These are phyloP conservation scores for Saprolegnia parasitica DNA, from an alignment of 352 stramenopile genomes.

Conservation along the genomic window DNA sequence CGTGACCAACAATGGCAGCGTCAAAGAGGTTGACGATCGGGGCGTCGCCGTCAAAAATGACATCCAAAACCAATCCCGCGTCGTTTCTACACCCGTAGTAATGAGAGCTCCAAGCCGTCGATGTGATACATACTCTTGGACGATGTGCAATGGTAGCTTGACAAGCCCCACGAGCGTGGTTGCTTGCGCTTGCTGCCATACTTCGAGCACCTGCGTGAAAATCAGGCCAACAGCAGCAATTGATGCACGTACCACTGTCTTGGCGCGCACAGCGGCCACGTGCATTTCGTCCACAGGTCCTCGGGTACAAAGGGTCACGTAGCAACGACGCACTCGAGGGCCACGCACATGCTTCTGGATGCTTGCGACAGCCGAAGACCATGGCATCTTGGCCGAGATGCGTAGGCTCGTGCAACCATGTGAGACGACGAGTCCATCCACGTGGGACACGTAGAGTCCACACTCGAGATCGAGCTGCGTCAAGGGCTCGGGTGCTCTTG, in stretches of 20 bases:
- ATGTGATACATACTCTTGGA: conserved; percentile 6
- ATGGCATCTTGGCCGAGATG: not conserved
- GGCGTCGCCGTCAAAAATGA: not conserved
- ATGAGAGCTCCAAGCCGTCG: not conserved
- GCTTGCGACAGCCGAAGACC: not conserved
- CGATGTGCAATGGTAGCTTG: not conserved
- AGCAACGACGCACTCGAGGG: too few relatives aligned
- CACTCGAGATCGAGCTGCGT: not conserved
- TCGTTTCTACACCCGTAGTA: not conserved
- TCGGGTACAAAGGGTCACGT: too few relatives aligned
- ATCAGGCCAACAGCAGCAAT: not conserved
- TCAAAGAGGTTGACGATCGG: conserved; percentile 20
- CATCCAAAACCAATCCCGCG: not conserved
- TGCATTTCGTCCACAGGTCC: too few relatives aligned
- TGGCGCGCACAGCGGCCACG: too few relatives aligned
- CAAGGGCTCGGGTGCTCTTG: not conserved
- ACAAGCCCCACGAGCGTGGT: conserved; percentile 3
- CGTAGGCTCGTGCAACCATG: not conserved
- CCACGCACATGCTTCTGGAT: not conserved
- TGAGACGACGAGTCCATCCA: not conserved
- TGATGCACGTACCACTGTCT: not conserved
- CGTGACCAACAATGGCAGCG: not conserved
- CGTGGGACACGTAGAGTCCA: not conserved
- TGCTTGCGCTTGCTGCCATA: not conserved
- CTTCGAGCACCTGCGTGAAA: conserved; percentile 15